These are phyloP conservation scores for Sclerotinia spermophila DNA, from an alignment of 2,329 filamentous ascomycete species.

Conservation along the genomic window DNA sequence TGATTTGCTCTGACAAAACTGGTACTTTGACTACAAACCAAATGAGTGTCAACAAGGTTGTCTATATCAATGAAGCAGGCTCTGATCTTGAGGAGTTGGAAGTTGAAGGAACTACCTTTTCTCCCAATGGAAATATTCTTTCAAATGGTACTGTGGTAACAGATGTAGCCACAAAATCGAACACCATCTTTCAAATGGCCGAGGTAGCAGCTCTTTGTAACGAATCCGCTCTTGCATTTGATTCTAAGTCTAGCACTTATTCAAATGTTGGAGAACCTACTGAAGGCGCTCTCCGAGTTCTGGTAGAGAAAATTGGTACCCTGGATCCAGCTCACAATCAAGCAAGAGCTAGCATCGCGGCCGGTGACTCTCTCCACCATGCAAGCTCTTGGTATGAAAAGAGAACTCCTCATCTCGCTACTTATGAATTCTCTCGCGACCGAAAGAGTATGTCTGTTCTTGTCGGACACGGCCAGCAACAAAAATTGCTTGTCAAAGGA, in stretches of 20 bases:
- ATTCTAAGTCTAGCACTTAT: conserved; percentile 69
- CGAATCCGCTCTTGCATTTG: conserved; percentile 78
- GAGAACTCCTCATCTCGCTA: conserved; percentile 70
- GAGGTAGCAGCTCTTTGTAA: conserved; percentile 79
- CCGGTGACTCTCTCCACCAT: conserved; percentile 67
- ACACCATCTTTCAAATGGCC: conserved; percentile 74
- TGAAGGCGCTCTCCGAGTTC: conserved; percentile 83
- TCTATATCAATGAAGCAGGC: conserved; percentile 74
- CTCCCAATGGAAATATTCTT: conserved; percentile 72
- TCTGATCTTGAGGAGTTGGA: conserved; percentile 77
- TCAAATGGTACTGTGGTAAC: conserved; percentile 64
- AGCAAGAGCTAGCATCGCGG: conserved; percentile 44
- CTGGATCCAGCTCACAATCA: conserved; percentile 48
- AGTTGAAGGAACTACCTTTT: conserved; percentile 89
- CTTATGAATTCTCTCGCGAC: conserved; percentile 95
- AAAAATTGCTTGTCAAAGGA: conserved; percentile 91
- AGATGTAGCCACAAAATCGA: conserved; percentile 66
- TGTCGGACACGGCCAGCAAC: conserved; percentile 63
- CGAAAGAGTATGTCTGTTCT: conserved; percentile 99
- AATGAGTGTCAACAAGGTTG: conserved; percentile 95
- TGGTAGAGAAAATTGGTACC: conserved; percentile 93
- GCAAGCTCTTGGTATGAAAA: conserved; percentile 83
- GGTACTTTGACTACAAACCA: conserved; percentile 98
- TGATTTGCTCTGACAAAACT: conserved; percentile 99
- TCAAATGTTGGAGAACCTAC: conserved; percentile 90